phyloP scores from a whole-genome alignment of 257 asterid genomes.

The Scutellaria baicalensis region DNA sequence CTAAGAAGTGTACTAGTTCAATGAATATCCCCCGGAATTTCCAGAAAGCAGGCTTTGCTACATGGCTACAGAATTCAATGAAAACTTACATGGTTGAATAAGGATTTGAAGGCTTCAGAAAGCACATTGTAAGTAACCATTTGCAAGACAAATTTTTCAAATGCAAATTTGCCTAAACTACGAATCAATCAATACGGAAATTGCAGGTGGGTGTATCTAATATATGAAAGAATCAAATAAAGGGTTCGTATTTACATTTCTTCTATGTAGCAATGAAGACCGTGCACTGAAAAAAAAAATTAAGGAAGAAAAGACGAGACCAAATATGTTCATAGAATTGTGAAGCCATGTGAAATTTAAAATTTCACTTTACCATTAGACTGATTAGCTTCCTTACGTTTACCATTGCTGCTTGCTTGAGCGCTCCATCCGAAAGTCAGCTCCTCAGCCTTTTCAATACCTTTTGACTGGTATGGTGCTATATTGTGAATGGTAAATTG shows the following conservation, averaged over 20 bases:
- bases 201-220: neutral
- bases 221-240: neutral
- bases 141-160: slow-evolving; percentile 20
- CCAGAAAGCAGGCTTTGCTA: neutral
- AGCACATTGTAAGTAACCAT: slow-evolving; percentile 13
- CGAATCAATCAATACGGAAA: slow-evolving; percentile 1
- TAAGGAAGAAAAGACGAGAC: neutral
- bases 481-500: slow-evolving; percentile 55
- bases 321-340: neutral
- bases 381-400: slow-evolving; percentile 28
- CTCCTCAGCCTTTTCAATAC: slow-evolving; percentile 78
- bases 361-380: slow-evolving; percentile 41
- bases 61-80: neutral
- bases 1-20: neutral
- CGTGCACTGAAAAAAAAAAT: neutral
- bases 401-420: slow-evolving; percentile 21
- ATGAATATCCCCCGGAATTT: neutral
- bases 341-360: neutral
- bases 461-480: slow-evolving; percentile 77
- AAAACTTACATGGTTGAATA: neutral
- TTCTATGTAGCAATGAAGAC: neutral
- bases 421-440: slow-evolving; percentile 33
- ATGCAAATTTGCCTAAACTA: slow-evolving; percentile 12
- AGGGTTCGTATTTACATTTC: neutral
- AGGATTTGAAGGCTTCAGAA: slow-evolving; percentile 19